Base-by-base conservation (phyloP, 192 early-diverging fungal genomes). In the Coemansia sp. region DNA sequence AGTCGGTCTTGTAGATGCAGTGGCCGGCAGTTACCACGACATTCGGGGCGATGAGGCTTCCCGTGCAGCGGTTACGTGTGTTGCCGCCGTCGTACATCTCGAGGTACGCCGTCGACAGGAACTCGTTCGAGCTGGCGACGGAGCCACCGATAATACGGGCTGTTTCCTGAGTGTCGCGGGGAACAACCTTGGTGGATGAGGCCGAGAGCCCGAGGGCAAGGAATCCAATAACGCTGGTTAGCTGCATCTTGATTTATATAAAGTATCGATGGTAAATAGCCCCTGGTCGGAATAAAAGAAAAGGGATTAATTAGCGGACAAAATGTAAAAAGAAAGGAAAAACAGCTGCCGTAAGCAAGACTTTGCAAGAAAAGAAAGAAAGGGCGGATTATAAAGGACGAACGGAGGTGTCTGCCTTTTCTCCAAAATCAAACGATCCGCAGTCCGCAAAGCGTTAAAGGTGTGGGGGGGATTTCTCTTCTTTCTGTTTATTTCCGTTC, bases 11-110 rank as follows among this genome's bases (percentile, higher is more conserved):
- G 42, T 59, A 72, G 3, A 57, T 61, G 38, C 82, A 83, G 56
- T 83, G 82, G 1, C 59, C 76, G 10, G 82, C 82, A 1, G 82
- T 83, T 58, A 83, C 60, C 10, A 83, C 68, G 21, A 72, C 70
- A 26, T 77, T 70, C 17, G 73, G 65, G n/a, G 76, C 65, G 17
- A 83, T 68, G 0, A 83, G 69, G n/a, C 65, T 71, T 23, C 73
- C 71, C 3, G 74, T 75, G 68, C 82, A 83, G 21, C 61, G 37
- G 36, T 46, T 40, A 12, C 57, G 62, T 17, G 52, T 26, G 55
- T 54, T 21, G n/a, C 11, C 17, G 34, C 67, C 40, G 44, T 50
- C 68, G 36, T 51, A 23, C 4, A 63, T 51, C 26, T 63, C 66
- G 15, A 82, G 53, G 21, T 69, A 71, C 2, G 67, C 67, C 15